phyloP scores from a whole-genome alignment of 169 alveolate genomes.

The Plasmodium knowlesi region DNA sequence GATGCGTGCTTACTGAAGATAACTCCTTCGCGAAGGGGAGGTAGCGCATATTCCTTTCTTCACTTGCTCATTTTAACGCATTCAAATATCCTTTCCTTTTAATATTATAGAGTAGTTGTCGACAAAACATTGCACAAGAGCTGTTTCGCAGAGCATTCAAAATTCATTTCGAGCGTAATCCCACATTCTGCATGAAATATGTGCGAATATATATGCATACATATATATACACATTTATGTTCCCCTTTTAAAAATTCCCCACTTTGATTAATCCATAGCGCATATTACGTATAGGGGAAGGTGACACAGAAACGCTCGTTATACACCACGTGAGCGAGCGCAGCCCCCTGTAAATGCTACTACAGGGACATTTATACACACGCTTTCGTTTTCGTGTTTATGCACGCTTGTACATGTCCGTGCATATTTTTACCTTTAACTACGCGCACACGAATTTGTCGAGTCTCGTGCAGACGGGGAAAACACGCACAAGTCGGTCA shows the following conservation, averaged over 20 bases:
- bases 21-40: neutral
- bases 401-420: neutral
- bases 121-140: neutral
- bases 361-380: neutral
- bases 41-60: neutral
- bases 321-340: neutral
- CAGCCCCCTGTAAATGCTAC: neutral
- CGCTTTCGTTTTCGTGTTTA: neutral
- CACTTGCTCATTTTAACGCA: neutral
- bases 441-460: neutral
- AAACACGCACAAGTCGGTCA: neutral
- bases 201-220: neutral
- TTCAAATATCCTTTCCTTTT: neutral
- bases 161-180: neutral
- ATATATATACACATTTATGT: neutral
- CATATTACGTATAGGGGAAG: neutral
- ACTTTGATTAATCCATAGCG: neutral
- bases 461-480: neutral
- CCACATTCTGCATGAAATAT: neutral
- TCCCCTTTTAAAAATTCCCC: neutral
- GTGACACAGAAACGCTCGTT: neutral
- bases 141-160: neutral
- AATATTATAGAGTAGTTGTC: neutral
- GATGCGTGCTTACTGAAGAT: neutral
- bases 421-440: slow-evolving; percentile 16